Conservation (phyloP, 495 filamentous ascomycete species). For the Neurospora discreta region DNA sequence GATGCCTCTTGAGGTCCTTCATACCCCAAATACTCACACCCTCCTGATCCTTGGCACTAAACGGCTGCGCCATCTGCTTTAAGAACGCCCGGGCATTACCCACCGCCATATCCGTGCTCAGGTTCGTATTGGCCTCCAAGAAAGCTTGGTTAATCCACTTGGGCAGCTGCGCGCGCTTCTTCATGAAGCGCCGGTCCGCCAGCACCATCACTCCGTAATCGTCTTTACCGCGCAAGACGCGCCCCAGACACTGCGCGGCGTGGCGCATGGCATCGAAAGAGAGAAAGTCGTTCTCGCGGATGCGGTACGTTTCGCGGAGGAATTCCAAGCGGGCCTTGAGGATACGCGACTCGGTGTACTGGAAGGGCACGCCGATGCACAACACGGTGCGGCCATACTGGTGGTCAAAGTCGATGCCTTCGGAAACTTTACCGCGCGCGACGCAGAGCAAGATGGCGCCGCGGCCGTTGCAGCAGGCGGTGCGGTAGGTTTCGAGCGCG, state of each 20-base stretch:
- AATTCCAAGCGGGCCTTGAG: conserved; percentile 95
- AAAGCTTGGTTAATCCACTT: conserved; percentile 95
- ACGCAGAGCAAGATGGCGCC: conserved; percentile 90
- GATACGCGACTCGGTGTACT: conserved; percentile 97
- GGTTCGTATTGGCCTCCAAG: conserved; percentile 68
- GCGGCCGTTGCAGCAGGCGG: conserved; percentile 91
- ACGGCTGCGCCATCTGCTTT: conserved; percentile 81
- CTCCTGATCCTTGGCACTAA: conserved; percentile 70
- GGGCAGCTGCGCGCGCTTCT: conserved; percentile 81
- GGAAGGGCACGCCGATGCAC: conserved; percentile 95
- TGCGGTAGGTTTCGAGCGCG: conserved; percentile 92
- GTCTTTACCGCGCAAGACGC: conserved; percentile 91
- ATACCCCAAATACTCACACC: conserved; percentile 87
- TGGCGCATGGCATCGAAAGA: conserved; percentile 99
- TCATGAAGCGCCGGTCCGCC: conserved; percentile 81
- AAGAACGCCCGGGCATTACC: conserved; percentile 81
- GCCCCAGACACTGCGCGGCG: conserved; percentile 91
- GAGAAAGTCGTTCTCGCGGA: conserved; percentile 93
- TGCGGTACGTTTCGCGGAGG: conserved; percentile 90
- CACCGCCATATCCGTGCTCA: conserved; percentile 94
- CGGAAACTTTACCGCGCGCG: conserved; percentile 91
- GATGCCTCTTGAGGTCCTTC: conserved; percentile 62
- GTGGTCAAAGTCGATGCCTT: conserved; percentile 99
- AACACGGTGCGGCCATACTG: conserved; percentile 96
- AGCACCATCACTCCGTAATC: conserved; percentile 99